Evolutionary conservation across 1,284 basidiomycete species (phyloP).

Genomic region (Boletus nobilissimus): DNA sequence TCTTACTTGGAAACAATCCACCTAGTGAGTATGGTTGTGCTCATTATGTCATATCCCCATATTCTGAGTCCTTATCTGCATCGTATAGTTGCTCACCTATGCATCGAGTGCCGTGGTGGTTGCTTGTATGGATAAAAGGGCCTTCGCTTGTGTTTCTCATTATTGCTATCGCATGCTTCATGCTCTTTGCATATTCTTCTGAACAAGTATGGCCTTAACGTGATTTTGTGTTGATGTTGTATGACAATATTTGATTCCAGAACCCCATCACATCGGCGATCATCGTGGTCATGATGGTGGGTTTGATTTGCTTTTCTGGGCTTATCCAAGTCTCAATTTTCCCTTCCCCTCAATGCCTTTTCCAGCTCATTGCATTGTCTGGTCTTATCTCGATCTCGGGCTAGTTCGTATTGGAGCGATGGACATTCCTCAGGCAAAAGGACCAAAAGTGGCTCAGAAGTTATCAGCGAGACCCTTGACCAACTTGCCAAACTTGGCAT

Average conservation of each 20-base stretch:
- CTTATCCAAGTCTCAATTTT: constrained; percentile 32
- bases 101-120: constrained; percentile 63
- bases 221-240: background rate
- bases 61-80: constrained; percentile 1
- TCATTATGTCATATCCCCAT: background rate
- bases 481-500: constrained; percentile 55
- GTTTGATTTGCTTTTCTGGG: background rate
- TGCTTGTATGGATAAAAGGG: constrained; percentile 63
- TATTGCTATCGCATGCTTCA: constrained; percentile 64
- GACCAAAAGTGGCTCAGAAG: constrained; percentile 80
- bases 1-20: constrained; percentile 68
- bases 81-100: constrained; percentile 60
- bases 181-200: constrained; percentile 63
- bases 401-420: constrained; percentile 81
- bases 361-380: constrained; percentile 66
- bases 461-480: constrained; percentile 61
- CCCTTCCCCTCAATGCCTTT: background rate
- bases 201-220: constrained; percentile 49
- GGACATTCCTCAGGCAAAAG: constrained; percentile 71
- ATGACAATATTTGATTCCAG: constrained; percentile 48
- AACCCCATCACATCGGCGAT: constrained; percentile 67
- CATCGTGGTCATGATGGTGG: constrained; percentile 74
- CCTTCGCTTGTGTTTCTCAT: constrained; percentile 68
- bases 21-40: constrained; percentile 56
- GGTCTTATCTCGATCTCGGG: constrained; percentile 81